A percentile compares a stretch with the other conserved stretches of the same genome.
Conservation (phyloP, 2,329 filamentous ascomycete species). For the Teratosphaeria epicoccoides region DNA sequence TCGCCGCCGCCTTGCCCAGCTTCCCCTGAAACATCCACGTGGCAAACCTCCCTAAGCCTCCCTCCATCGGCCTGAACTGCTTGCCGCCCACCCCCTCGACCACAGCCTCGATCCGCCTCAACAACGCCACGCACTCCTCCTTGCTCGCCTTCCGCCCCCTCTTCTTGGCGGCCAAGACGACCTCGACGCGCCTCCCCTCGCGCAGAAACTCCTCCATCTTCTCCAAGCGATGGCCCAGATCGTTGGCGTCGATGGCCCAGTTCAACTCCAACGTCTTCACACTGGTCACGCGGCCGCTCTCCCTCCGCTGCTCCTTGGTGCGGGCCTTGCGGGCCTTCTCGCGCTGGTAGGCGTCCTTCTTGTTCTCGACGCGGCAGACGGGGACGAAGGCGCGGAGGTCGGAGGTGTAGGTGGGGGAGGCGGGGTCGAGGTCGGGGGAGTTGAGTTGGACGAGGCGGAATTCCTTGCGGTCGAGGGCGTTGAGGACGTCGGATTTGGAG, state of each 20-base stretch:
- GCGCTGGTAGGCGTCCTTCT: slow-evolving; percentile 39
- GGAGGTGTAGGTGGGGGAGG: not conserved
- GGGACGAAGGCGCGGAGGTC: slow-evolving; percentile 38
- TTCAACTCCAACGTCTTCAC: slow-evolving; percentile 77
- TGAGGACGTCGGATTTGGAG: slow-evolving; percentile 30
- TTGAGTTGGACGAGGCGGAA: slow-evolving; percentile 42
- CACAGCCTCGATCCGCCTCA: slow-evolving; percentile 41
- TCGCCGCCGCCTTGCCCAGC: slow-evolving; percentile 4
- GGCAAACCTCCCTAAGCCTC: slow-evolving; percentile 35
- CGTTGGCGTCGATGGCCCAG: slow-evolving; percentile 71
- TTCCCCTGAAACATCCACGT: slow-evolving; percentile 37
- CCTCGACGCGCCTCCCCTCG: slow-evolving; percentile 65
- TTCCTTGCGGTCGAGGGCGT: slow-evolving; percentile 36
- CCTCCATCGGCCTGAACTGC: slow-evolving; percentile 38
- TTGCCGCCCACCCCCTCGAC: slow-evolving; percentile 36
- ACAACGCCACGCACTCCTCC: slow-evolving; percentile 51
- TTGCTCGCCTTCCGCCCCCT: slow-evolving; percentile 48
- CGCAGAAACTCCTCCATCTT: slow-evolving; percentile 57
- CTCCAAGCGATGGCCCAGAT: slow-evolving; percentile 61
- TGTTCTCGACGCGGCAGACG: slow-evolving; percentile 61
- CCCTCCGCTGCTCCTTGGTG: slow-evolving; percentile 36
- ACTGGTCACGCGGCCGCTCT: slow-evolving; percentile 34
- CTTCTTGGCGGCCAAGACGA: slow-evolving; percentile 59
- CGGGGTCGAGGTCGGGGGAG: not conserved
- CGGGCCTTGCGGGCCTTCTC: slow-evolving; percentile 33